Evolutionary conservation across 768 basidiomycete genomes (phyloP), one percentile per base, ranked within the genome.

Genomic region (Melanogaster broomeanus): DNA sequence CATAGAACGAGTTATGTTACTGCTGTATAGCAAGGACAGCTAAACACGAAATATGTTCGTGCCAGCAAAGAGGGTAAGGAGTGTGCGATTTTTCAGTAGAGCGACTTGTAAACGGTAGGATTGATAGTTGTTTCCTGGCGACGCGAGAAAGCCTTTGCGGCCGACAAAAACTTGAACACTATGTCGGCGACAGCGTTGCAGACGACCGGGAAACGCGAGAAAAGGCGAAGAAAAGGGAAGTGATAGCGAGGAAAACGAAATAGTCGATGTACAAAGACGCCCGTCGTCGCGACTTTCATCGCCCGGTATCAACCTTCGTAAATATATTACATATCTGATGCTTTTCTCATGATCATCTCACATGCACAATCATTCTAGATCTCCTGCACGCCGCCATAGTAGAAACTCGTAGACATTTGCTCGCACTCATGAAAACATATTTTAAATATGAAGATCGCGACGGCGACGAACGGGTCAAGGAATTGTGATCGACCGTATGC

Each of bases 31-130:
- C 67, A 53, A 53, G 64, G 65, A 64, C 61, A 61, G 68, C 59
- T 49, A 61, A 68, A 61, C 61, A 59, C 52, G 34, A 55, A 40
- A 55, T 34, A 51, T 27, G 30, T 44, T 19, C 16, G 37, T 54
- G 59, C 61, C 70, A 60, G 61, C 62, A 42, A 58, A 44, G 51
- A 48, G 48, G 48, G 57, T 15, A 80, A 78, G 44, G 78, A 78
- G 71, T 65, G 77, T 76, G 73, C 45, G 56, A 60, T 52, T 49
- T 53, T 43, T 48, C 55, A 49, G 53, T 61, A 31, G 30, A 44
- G 45, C 11, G n/a, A n/a, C n/a, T n/a, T n/a, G 52, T 48, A 45
- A 44, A 39, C 44, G 56, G 30, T 8, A 35, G 42, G 45, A 25
- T 22, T 45, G 10, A 42, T 25, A 42, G n/a, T n/a, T 21, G 19